Percentiles rank a stretch among this genome's conserved stretches.
phyloP scores from a whole-genome alignment of 2,329 filamentous ascomycete species.

The Cadophora luteo-olivacea region DNA sequence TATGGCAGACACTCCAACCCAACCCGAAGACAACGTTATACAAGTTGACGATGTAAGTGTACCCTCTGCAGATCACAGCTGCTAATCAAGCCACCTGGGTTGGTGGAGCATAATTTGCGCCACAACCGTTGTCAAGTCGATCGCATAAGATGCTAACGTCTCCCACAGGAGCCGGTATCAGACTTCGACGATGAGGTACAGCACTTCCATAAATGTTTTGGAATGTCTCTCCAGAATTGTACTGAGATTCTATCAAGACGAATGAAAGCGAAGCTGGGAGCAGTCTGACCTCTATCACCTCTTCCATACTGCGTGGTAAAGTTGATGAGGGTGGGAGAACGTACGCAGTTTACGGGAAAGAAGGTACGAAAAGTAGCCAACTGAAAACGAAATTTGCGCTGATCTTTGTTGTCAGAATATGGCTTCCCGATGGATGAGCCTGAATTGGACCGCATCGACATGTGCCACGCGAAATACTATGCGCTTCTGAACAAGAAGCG shows the following conservation, averaged over 20 bases:
- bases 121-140: neutral
- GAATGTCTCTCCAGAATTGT: neutral
- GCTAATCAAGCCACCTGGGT: neutral
- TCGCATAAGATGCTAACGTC: neutral
- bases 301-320: neutral
- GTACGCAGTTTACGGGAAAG: neutral
- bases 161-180: neutral
- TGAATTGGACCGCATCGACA: slow-evolving; percentile 48
- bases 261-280: neutral
- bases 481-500: slow-evolving; percentile 22
- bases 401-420: slow-evolving; percentile 43
- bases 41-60: neutral
- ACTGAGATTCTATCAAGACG: neutral
- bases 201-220: neutral
- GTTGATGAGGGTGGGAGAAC: neutral
- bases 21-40: neutral
- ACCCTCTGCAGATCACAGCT: neutral
- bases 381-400: neutral
- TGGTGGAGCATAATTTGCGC: neutral
- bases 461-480: slow-evolving; percentile 47
- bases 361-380: neutral
- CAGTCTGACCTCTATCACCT: neutral
- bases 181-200: neutral
- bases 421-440: slow-evolving; percentile 48
- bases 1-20: neutral